Evolutionary conservation across 148 eudicot species (phyloP), one percentile per base, ranked within the genome.

Genomic region (Talinum fruticosum): DNA sequence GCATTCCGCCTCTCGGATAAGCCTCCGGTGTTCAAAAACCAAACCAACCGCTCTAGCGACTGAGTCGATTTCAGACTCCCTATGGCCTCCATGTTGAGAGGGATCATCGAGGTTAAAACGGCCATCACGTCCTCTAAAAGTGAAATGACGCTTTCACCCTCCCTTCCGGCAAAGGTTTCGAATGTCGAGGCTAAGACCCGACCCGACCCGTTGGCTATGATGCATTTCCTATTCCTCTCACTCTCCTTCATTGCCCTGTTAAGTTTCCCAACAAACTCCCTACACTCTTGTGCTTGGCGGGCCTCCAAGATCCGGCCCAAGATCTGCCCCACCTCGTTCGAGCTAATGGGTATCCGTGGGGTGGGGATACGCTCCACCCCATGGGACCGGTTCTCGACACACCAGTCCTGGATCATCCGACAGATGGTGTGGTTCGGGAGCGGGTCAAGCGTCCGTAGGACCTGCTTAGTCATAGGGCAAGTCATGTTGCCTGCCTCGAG

Each of bases 321-420:
- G 28, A 88, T 72, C 53, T 75, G 79, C 4, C 74, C 45, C 45
- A 86, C 93, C 72, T 91, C 86, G 29, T 57, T 47, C 0, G 89
- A 30, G 36, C 78, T 84, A 16, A 91, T 49, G 0, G 97, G 97
- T n/a, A 85, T 84, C 35, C 91, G 75, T 0, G 99, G 99, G 0
- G 99, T 95, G 6, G 97, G 94, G 54, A 95, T 90, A 24, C 99
- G 87, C 23, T 92, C 96, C 26, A 95, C 74, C 0, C 99, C 99
- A 8, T 76, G 70, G 2, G 88, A 81, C 2, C 73, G 76, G 62
- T 95, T 90, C 67, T 87, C 85, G 0, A 95, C 99, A 36, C 97
- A 91, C 99, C 99, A 95, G 45, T 87, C 92, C 70, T 95, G 99
- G 78, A 95, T 95, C 94, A 95, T 88, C 49, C 82, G 78, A n/a